phyloP scores from a whole-genome alignment of 164 flowering plant species.

The Malania oleifera region DNA sequence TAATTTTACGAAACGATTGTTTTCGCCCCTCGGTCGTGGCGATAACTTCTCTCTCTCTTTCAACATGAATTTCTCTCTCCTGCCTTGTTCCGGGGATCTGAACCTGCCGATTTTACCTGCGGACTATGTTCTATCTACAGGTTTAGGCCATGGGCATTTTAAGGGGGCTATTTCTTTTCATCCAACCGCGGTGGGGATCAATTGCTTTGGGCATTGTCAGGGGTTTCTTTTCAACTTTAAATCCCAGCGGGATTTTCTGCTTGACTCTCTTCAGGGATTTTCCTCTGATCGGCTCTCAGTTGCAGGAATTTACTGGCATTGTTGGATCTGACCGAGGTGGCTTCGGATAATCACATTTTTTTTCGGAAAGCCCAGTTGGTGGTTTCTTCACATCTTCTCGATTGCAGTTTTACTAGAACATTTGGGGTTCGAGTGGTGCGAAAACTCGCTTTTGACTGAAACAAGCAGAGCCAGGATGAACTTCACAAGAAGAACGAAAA shows the following conservation, averaged over 20 bases:
- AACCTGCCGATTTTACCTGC: neutral
- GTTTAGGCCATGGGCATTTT: no score
- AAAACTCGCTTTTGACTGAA: constrained; percentile 28
- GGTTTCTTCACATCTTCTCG: constrained; percentile 20
- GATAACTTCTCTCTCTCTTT: neutral
- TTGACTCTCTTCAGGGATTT: neutral
- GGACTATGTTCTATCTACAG: no score
- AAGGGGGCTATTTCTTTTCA: no score
- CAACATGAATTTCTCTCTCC: neutral
- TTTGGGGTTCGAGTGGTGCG: constrained; percentile 24
- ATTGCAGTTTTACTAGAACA: constrained; percentile 10
- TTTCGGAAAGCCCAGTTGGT: neutral
- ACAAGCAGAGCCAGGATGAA: neutral
- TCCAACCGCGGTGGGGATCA: no score
- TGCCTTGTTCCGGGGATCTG: neutral
- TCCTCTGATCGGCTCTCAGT: constrained; percentile 3
- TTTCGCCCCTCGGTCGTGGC: neutral
- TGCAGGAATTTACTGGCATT: neutral
- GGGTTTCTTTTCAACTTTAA: no score
- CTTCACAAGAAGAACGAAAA: neutral
- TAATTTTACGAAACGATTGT: no score
- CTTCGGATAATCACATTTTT: constrained; percentile 1
- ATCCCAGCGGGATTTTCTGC: no score
- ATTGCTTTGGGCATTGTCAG: no score
- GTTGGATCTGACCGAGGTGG: neutral